phyloP scores from a whole-genome alignment of 345 rosid genomes.

The Laguncularia racemosa region DNA sequence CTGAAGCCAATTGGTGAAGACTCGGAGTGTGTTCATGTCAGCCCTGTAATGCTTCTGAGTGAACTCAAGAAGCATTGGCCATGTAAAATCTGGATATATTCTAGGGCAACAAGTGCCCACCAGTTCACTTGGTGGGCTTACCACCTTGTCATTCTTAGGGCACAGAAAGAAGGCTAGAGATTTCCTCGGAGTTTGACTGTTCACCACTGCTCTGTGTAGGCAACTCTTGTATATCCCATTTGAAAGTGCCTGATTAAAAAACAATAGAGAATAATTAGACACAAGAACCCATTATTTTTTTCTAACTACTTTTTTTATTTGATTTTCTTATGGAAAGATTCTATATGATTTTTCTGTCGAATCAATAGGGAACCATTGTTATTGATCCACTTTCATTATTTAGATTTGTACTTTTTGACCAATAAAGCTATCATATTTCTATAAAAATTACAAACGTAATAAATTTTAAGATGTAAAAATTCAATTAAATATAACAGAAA shows the following conservation, averaged over 20 bases:
- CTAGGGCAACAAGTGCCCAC: slow-evolving; percentile 48
- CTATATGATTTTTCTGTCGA: too few relatives aligned
- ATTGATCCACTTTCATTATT: too few relatives aligned
- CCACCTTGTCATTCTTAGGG: slow-evolving; percentile 70
- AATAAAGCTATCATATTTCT: too few relatives aligned
- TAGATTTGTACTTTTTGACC: too few relatives aligned
- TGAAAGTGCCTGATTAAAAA: slow-evolving; percentile 57
- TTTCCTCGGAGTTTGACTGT: slow-evolving; percentile 68
- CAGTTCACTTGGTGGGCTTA: slow-evolving; percentile 68
- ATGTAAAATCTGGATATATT: slow-evolving; percentile 59
- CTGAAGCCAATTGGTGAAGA: slow-evolving; percentile 32
- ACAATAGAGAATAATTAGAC: background rate
- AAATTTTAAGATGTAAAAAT: too few relatives aligned
- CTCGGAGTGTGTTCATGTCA: slow-evolving; percentile 45
- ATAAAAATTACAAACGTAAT: too few relatives aligned
- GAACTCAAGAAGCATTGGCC: slow-evolving; percentile 42
- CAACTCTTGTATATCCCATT: slow-evolving; percentile 88
- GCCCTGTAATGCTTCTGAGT: slow-evolving; percentile 52
- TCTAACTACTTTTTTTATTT: too few relatives aligned
- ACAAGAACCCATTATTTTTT: too few relatives aligned
- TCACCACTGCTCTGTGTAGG: slow-evolving; percentile 92
- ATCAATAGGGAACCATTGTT: too few relatives aligned
- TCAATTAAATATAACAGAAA: too few relatives aligned
- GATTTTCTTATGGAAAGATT: too few relatives aligned
- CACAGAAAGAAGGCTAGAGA: slow-evolving; percentile 94